Evolutionary conservation across 768 basidiomycete genomes (phyloP).

Genomic region (Collybia sordida): DNA sequence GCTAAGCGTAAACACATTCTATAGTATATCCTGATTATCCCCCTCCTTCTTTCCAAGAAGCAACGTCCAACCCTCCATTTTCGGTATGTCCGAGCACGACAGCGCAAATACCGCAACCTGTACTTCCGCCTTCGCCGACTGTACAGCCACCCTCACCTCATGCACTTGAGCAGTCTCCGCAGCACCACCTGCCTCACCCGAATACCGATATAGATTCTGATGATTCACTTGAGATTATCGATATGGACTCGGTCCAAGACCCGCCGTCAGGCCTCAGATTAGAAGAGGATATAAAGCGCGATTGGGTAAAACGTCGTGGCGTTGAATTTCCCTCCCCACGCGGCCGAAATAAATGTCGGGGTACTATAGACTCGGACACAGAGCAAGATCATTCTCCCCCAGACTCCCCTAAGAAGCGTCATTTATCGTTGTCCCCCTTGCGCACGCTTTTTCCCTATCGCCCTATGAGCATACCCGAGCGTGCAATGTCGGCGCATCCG

Average conservation of each 20-base stretch:
- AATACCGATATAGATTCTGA: constrained; percentile 45
- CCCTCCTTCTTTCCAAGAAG: constrained; percentile 77
- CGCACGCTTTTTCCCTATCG: constrained; percentile 45
- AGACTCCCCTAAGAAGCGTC: constrained; percentile 29
- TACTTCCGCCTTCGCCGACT: constrained; percentile 3
- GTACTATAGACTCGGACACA: constrained; percentile 27
- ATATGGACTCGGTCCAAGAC: constrained; percentile 42
- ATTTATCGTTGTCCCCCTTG: constrained; percentile 44
- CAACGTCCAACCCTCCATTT: constrained; percentile 46
- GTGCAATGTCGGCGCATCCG: constrained; percentile 41
- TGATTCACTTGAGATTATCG: constrained; percentile 53
- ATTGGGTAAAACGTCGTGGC: constrained; percentile 29
- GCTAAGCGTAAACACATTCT: constrained; percentile 4
- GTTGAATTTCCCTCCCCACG: constrained; percentile 31
- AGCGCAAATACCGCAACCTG: constrained; percentile 25
- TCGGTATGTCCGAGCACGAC: constrained; percentile 38
- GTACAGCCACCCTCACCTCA: constrained; percentile 3
- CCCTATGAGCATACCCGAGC: constrained; percentile 30
- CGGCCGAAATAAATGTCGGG: constrained; percentile 26
- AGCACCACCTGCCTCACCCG: background rate
- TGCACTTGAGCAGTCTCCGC: background rate
- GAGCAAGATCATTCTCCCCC: constrained; percentile 24
- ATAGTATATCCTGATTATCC: constrained; percentile 61
- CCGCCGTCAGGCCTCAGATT: constrained; percentile 39
- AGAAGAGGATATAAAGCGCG: constrained; percentile 37